Percentiles rank a stretch among this genome's conserved stretches.
Conservation (phyloP, 78 protist species). For the Mastigamoeba balamuthi region DNA sequence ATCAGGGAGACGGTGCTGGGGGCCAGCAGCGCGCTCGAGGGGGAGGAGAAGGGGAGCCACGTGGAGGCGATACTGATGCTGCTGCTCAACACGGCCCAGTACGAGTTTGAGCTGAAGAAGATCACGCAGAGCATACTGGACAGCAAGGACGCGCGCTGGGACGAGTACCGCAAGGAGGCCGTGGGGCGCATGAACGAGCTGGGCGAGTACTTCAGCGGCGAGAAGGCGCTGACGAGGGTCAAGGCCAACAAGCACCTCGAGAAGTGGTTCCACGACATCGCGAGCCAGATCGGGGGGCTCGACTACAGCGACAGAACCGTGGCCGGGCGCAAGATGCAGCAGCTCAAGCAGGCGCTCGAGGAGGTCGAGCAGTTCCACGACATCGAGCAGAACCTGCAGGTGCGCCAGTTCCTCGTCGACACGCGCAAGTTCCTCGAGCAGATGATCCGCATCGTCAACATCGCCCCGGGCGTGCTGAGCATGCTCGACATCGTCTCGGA, state of each 20-base stretch:
- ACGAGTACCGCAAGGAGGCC: constrained; percentile 33
- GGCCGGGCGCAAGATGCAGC: constrained; percentile 84
- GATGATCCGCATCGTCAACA: constrained; percentile 85
- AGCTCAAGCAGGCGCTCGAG: constrained; percentile 76
- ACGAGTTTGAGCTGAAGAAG: constrained; percentile 70
- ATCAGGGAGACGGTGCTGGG: neutral
- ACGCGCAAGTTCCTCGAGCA: constrained; percentile 55
- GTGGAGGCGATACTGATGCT: constrained; percentile 32
- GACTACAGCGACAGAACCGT: constrained; percentile 56
- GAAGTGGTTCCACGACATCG: constrained; percentile 73
- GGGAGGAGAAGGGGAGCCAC: constrained; percentile 25
- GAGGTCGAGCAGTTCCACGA: constrained; percentile 89
- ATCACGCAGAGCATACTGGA: constrained; percentile 44
- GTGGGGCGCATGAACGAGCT: constrained; percentile 55
- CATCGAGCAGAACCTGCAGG: constrained; percentile 70
- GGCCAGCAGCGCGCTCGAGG: constrained; percentile 3
- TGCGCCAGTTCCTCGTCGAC: constrained; percentile 74
- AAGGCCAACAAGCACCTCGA: constrained; percentile 70
- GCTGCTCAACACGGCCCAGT: constrained; percentile 77
- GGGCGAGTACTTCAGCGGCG: constrained; percentile 77
- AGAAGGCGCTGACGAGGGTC: constrained; percentile 66
- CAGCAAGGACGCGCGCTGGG: constrained; percentile 64
- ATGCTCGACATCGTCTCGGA: constrained; percentile 63
- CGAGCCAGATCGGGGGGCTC: constrained; percentile 34
- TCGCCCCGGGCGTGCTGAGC: constrained; percentile 55